Evolutionary conservation across 306 rosid species (phyloP), one percentile per base, ranked within the genome.

Genomic region (Gynostemma pentaphyllum): DNA sequence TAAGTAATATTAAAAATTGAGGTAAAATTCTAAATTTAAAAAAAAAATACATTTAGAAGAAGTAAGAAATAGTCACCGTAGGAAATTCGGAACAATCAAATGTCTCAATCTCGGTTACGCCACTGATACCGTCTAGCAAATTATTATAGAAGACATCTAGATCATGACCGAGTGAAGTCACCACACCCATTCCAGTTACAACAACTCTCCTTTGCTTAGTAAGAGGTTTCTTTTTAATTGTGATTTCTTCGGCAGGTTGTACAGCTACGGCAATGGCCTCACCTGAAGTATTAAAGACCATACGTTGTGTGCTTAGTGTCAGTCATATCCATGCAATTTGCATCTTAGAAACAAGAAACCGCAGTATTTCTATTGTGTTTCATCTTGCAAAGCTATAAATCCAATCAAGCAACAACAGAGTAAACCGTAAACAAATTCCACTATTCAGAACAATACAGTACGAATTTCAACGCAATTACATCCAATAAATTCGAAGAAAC

Each of bases 61-160:
- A 46, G 62, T 52, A 55, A 51, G 62, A 39, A 70, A 36, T 48
- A 69, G 62, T 61, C 77, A 83, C 96, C 49, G 96, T 87, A 37
- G 97, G 95, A 76, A 72, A 91, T 63, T 83, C 86, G 59, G 89
- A 81, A 79, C 97, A 91, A 72, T 91, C 95, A 80, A 91, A 91
- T 66, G 87, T 69, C 82, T 91, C 96, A 15, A 91, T 91, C 85
- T 87, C 95, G 14, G 95, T 85, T 55, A 87, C 76, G 70, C 96
- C 97, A 75, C 96, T 85, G 69, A 80, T 84, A 68, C 97, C 96
- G 70, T 87, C 78, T 10, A 91, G 96, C 77, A 87, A 79, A 74
- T 87, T 91, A 71, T 77, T 80, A 79, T 87, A 91, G 81, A 87
- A 91, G 74, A 78, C 70, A 70, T 91, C 86, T 29, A 82, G 81